phyloP scores from a whole-genome alignment of 2,329 filamentous ascomycete genomes.

The Xylaria hypoxylon region DNA sequence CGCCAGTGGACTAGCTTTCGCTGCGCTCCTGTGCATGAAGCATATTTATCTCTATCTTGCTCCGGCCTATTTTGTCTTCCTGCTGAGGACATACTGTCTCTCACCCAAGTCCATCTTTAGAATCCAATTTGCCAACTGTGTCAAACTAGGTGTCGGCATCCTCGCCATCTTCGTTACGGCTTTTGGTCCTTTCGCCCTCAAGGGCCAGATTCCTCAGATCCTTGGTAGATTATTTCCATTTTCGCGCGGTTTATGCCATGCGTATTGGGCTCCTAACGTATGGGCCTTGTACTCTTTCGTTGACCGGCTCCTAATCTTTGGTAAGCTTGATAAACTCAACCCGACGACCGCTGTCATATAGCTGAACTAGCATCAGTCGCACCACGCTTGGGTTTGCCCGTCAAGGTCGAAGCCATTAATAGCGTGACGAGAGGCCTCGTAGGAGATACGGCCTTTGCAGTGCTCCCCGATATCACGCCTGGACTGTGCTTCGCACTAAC shows the following conservation, averaged over 20 bases:
- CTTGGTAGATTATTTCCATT: constrained; percentile 91
- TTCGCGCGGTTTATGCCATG: constrained; percentile 91
- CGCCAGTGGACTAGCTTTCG: constrained; percentile 84
- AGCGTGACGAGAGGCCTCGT: constrained; percentile 94
- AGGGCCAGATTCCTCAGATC: constrained; percentile 86
- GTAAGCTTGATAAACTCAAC: constrained; percentile 62
- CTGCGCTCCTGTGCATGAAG: constrained; percentile 89
- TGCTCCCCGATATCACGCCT: constrained; percentile 87
- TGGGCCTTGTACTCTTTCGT: constrained; percentile 97
- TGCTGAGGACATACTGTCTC: constrained; percentile 90
- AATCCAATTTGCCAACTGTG: constrained; percentile 79
- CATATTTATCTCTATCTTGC: constrained; percentile 98
- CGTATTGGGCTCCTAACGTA: constrained; percentile 97
- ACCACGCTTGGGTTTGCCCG: constrained; percentile 78
- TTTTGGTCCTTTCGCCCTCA: constrained; percentile 87
- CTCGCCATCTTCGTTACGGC: constrained; percentile 78
- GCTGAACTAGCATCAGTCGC: constrained; percentile 71
- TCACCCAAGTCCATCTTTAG: constrained; percentile 80
- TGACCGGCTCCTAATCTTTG: constrained; percentile 83
- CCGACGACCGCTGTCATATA: neutral
- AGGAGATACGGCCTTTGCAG: constrained; percentile 92
- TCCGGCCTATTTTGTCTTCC: constrained; percentile 93
- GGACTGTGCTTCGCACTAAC: constrained; percentile 85
- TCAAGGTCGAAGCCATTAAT: constrained; percentile 80
- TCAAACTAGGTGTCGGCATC: constrained; percentile 85